These are phyloP conservation scores for Butyriboletus appendiculatus DNA, from an alignment of 1,284 basidiomycete genomes.

Conservation along the genomic window DNA sequence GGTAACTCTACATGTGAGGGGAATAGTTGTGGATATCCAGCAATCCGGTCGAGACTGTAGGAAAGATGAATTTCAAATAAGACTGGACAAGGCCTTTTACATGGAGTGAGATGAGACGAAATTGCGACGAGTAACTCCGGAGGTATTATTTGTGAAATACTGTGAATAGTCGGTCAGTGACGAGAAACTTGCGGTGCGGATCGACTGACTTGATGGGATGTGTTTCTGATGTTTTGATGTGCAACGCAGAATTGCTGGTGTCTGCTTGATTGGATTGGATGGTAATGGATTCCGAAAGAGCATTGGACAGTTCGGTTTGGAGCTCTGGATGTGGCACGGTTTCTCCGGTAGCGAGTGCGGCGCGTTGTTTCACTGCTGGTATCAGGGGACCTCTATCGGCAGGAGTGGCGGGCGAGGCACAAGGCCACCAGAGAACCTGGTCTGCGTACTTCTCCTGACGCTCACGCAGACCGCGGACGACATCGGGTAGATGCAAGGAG, in stretches of 20 bases:
- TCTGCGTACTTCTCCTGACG: conserved; percentile 55
- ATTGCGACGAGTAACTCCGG: conserved; percentile 57
- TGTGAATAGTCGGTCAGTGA: conserved; percentile 31
- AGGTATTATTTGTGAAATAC: conserved; percentile 68
- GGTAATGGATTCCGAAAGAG: conserved; percentile 23
- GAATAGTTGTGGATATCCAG: conserved; percentile 27
- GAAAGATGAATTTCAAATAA: conserved; percentile 47
- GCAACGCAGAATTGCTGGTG: conserved; percentile 13
- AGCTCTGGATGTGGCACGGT: conserved; percentile 20
- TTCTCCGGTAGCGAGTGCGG: conserved; percentile 24
- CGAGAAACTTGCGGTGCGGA: neutral
- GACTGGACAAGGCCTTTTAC: conserved; percentile 40
- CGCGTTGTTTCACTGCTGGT: conserved; percentile 28
- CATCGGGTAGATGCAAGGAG: conserved; percentile 66
- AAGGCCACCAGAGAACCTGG: conserved; percentile 57
- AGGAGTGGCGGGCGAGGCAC: conserved; percentile 9
- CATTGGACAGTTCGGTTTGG: conserved; percentile 24
- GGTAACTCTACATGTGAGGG: conserved; percentile 13
- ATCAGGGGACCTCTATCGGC: conserved; percentile 14
- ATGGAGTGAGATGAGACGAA: conserved; percentile 50
- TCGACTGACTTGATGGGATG: conserved; percentile 80
- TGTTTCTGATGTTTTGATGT: conserved; percentile 73
- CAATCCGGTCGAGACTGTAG: conserved; percentile 45
- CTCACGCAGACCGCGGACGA: conserved; percentile 58
- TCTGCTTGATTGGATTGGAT: conserved; percentile 1